Conservation (phyloP, 208 protist genomes). For the Leishmania braziliensis region DNA sequence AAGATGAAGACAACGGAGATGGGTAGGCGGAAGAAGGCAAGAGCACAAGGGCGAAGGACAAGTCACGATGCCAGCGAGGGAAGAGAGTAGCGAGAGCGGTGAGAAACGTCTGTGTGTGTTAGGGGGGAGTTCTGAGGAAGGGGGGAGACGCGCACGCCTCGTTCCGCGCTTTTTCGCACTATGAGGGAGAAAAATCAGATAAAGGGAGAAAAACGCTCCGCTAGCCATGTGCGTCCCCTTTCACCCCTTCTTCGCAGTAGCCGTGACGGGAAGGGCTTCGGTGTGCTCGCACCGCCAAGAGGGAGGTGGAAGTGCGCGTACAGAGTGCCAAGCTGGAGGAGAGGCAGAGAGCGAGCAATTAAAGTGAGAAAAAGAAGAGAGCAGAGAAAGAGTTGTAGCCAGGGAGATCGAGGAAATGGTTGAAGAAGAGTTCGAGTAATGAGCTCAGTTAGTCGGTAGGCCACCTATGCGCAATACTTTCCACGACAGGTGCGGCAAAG, state of each 20-base stretch:
- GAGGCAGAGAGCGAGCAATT: not conserved
- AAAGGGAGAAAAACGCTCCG: not conserved
- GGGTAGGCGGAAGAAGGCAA: not conserved
- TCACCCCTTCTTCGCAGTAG: not conserved
- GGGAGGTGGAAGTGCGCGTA: not conserved
- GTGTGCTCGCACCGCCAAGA: not conserved
- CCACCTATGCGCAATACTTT: not conserved
- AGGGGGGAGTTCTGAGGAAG: not conserved
- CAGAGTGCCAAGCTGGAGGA: not conserved
- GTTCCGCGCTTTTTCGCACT: not conserved
- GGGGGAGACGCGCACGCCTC: not conserved
- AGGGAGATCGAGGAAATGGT: not conserved
- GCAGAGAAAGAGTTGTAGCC: not conserved
- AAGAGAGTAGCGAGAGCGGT: not conserved
- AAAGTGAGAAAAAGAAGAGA: not conserved
- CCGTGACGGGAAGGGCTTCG: not conserved
- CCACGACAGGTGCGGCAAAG: not conserved
- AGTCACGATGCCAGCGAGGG: not conserved
- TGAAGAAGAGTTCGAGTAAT: too few relatives aligned
- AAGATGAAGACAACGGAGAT: not conserved
- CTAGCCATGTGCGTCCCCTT: not conserved
- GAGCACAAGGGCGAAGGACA: not conserved
- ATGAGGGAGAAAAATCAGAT: not conserved
- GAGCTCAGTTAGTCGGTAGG: not conserved
- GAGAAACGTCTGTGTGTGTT: not conserved